Evolutionary conservation across 2,329 filamentous ascomycete genomes (phyloP), one percentile per base, ranked within the genome.

Genomic region (Trematosphaeria pertusa): DNA sequence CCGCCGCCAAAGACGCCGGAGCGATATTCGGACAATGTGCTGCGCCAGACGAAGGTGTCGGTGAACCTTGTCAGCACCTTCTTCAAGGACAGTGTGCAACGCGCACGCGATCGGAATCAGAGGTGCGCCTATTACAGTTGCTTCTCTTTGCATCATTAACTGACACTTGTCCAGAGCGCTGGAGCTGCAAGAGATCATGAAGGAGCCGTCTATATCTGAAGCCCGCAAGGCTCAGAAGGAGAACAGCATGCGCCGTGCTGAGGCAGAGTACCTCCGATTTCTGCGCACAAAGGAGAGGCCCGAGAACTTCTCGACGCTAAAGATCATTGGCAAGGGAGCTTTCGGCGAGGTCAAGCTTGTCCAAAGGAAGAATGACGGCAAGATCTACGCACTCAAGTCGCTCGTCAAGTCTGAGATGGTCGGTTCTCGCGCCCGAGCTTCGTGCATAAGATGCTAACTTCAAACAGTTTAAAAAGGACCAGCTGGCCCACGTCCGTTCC

Each of bases 281-380:
- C 79, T 97, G 64, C 87, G 93, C 46, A 97, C 93, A 46, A 93
- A 91, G 73, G 92, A 97, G 71, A 88, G 87, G 73, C 91, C 93
- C 9, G 87, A 93, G 61, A 97, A 97, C 77, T 99, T 97, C 80
- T 85, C 86, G 56, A 97, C 93, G 1, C 82, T 97, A 74, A 97
- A 97, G 81, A 93, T 97, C 61, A 99, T 99, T 62, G 94, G 94
- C 68, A 99, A 99, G 81, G 94, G 94, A 74, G 94, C 94, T 11
- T 99, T 99, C 67, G 94, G 94, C 71, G 94, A 99, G 75, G 94
- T 99, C 64, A 96, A 96, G 77, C 82, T 99, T 52, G 94, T 99
- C 48, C 92, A 96, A 77, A 90, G 96, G 77, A 96, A 92, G 81
- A 86, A 89, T 42, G 94, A 97, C 66, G 91, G 90, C 74, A 96